Percentiles rank a stretch among this genome's conserved stretches.
Evolutionary conservation across 1,284 basidiomycete species (phyloP).

Genomic region (Fistulinella cinereoalba): DNA sequence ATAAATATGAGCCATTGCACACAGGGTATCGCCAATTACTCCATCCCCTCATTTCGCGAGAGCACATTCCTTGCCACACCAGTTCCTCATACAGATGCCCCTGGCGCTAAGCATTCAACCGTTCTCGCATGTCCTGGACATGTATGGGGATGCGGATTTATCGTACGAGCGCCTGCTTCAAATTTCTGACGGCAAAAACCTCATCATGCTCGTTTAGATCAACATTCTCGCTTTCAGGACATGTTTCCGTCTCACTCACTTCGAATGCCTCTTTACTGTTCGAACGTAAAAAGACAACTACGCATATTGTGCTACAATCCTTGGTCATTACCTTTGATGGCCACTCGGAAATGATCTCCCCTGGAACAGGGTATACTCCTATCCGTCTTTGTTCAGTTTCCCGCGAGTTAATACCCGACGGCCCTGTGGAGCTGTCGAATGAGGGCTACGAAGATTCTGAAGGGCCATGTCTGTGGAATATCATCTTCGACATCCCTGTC

Average conservation of each 20-base stretch:
- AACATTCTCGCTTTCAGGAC: conserved; percentile 74
- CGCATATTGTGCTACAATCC: conserved; percentile 60
- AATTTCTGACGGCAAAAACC: too few species aligned
- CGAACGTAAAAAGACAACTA: conserved; percentile 41
- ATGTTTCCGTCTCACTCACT: conserved; percentile 58
- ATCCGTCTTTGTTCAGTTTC: conserved; percentile 64
- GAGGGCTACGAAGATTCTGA: conserved; percentile 54
- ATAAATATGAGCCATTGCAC: conserved; percentile 26
- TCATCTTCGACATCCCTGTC: conserved; percentile 67
- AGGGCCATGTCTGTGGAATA: conserved; percentile 60
- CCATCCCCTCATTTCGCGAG: conserved; percentile 8
- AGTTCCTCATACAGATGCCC: conserved; percentile 48
- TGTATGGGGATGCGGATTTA: conserved; percentile 65
- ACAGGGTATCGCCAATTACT: too few species aligned
- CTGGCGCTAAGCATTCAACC: conserved; percentile 61
- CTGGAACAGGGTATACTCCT: conserved; percentile 57
- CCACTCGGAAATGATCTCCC: conserved; percentile 62
- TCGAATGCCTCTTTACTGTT: conserved; percentile 52
- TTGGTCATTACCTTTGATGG: conserved; percentile 73
- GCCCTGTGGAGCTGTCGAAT: conserved; percentile 58
- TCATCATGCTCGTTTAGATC: conserved; percentile 42
- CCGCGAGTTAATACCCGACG: conserved; percentile 53
- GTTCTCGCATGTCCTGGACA: conserved; percentile 49
- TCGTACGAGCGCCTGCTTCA: too few species aligned
- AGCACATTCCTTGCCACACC: conserved; percentile 12